Base-by-base conservation (phyloP, 306 rosid genomes). In the Hylodesmum podocarpum region DNA sequence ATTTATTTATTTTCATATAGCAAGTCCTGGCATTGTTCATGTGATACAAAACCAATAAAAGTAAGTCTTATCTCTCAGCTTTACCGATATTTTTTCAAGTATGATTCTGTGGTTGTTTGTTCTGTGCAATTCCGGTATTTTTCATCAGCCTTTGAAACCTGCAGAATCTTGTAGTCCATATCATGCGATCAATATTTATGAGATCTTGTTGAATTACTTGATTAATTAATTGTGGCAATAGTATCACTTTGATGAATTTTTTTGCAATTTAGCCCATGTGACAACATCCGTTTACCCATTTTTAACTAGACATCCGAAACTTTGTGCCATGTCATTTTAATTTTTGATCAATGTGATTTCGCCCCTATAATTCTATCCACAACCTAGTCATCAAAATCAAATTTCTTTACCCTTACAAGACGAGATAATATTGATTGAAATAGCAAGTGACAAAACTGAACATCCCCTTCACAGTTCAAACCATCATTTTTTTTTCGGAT, bases 11-110 rank as follows among this genome's bases (percentile, higher is more conserved):
- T 18, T 31, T 28, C n/a, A 43, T 27, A 40, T 54, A 53, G 59
- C n/a, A 54, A 65, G 47, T 51, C 25, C 34, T 31, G 43, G 29
- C 25, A 33, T 46, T 63, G 57, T 59, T 73, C 33, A 27, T 33
- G 58, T 53, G 67, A 78, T 68, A 14, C 28, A 55, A 55, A 11
- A 21, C 70, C 77, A 29, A 58, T 54, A 19, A 8, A 57, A 78
- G 81, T 8, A 43, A 78, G 62, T 55, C 49, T 36, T 44, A 33
- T 8, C 40, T 58, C 53, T 24, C 22, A 69, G 77, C 70, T 70
- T 78, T 70, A 78, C 82, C 43, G 2, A 57, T 33, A 68, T 57
- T 68, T 57, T 1, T 68, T 57, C 2, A 3, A 31, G 70, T 31
- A 14, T 43, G 57, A 53, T 39, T 51, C 1, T 27, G 33, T 18